Conservation (phyloP, 2,329 filamentous ascomycete genomes). For the Epichloe aotearoae region DNA sequence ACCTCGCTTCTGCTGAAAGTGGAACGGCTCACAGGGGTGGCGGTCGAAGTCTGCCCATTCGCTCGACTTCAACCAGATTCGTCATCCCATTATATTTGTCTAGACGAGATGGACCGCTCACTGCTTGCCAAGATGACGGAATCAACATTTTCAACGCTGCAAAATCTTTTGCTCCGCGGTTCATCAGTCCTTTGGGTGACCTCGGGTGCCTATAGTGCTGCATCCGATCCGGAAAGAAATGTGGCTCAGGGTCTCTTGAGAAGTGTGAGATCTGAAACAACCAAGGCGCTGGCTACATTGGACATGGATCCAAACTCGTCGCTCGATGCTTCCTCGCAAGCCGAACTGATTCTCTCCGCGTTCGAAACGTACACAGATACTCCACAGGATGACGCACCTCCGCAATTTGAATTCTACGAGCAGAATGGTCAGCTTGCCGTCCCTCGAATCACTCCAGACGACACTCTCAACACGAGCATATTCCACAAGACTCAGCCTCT, state of each 20-base stretch:
- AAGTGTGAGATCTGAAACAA: constrained; percentile 32
- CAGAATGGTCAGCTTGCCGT: constrained; percentile 16
- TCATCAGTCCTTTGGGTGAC: constrained; percentile 28
- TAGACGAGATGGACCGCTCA: constrained; percentile 30
- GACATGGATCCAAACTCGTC: constrained; percentile 26
- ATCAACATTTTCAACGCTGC: constrained; percentile 24
- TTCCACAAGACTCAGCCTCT: constrained; percentile 15
- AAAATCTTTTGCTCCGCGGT: constrained; percentile 20
- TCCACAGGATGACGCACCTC: constrained; percentile 3
- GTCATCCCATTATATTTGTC: constrained; percentile 21
- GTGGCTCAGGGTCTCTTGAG: constrained; percentile 33
- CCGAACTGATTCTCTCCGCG: constrained; percentile 19
- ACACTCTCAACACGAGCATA: constrained; percentile 10
- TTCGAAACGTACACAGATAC: constrained; percentile 7
- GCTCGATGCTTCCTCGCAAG: constrained; percentile 8
- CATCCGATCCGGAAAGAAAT: constrained; percentile 25
- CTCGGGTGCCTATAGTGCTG: constrained; percentile 23
- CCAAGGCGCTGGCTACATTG: constrained; percentile 30
- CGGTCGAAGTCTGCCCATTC: constrained; percentile 11
- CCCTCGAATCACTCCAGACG: constrained; percentile 15
- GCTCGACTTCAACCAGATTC: constrained; percentile 6
- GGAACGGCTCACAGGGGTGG: constrained; percentile 7
- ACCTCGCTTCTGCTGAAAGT: constrained; percentile 6
- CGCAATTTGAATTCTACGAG: constrained; percentile 19
- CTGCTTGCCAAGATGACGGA: constrained; percentile 26